These are phyloP conservation scores for Eucalyptus albens DNA, from an alignment of 345 rosid genomes.

Conservation along the genomic window DNA sequence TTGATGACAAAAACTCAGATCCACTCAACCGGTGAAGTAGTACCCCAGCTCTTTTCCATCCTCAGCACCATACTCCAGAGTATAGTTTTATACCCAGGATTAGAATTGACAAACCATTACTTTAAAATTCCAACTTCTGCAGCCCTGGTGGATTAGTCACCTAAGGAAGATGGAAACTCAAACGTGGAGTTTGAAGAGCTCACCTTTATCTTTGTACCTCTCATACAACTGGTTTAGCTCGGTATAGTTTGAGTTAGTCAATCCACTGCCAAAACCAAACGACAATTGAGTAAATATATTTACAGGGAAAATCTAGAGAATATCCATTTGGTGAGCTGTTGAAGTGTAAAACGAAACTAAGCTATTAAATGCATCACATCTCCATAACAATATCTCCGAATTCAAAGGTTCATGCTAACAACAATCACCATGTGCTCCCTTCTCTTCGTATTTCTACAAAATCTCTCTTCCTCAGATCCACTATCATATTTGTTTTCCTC, in stretches of 20 bases:
- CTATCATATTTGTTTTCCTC: not conserved
- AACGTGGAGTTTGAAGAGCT: not conserved
- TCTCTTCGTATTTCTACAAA: not conserved
- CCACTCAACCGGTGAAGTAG: not conserved
- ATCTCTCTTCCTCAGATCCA: not conserved
- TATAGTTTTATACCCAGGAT: not conserved
- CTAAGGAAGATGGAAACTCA: not conserved
- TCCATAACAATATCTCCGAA: not conserved
- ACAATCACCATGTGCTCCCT: not conserved
- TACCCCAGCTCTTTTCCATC: not conserved
- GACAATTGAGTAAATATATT: not conserved
- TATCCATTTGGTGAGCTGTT: not conserved
- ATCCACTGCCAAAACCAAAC: constrained; percentile 40
- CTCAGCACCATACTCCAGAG: not conserved
- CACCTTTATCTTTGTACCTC: constrained; percentile 79
- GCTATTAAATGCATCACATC: not conserved
- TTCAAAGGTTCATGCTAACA: not conserved
- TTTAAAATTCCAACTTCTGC: not conserved
- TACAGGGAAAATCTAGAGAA: not conserved
- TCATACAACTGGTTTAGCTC: constrained; percentile 66
- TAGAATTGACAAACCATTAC: not conserved
- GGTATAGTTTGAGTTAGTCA: constrained; percentile 77
- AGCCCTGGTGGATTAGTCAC: not conserved
- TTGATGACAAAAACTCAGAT: not conserved
- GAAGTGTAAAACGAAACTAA: not conserved